Evolutionary conservation across 768 basidiomycete species (phyloP).

Genomic region (Sarcodon aspratus): DNA sequence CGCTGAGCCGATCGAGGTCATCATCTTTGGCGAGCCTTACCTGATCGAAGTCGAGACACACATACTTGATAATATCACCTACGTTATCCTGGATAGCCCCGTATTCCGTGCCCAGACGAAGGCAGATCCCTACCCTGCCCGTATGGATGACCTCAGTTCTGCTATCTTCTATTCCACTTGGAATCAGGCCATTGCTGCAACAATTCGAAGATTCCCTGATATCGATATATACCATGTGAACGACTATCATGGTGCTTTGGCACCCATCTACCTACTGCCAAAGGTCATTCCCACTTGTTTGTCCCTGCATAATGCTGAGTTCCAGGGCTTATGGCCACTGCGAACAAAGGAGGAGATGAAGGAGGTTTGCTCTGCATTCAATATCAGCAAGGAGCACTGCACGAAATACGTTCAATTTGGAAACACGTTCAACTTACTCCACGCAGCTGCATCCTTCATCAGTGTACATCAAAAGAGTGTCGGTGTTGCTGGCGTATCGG

Average conservation of each 20-base stretch:
- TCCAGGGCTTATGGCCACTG: slow-evolving; percentile 94
- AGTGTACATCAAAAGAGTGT: slow-evolving; percentile 87
- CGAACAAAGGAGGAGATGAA: slow-evolving; percentile 98
- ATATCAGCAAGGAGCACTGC: slow-evolving; percentile 92
- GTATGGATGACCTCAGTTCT: slow-evolving; percentile 94
- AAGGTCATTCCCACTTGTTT: slow-evolving; percentile 85
- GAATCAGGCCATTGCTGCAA: slow-evolving; percentile 94
- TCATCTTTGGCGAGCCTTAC: slow-evolving; percentile 93
- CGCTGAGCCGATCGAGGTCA: slow-evolving; percentile 88
- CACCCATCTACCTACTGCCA: slow-evolving; percentile 82
- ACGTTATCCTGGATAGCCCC: slow-evolving; percentile 86
- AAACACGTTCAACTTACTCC: slow-evolving; percentile 93
- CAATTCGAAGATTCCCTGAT: slow-evolving; percentile 74
- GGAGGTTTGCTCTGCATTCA: slow-evolving; percentile 96
- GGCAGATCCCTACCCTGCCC: slow-evolving; percentile 89
- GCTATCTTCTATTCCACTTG: slow-evolving; percentile 98
- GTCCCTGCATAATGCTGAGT: slow-evolving; percentile 94
- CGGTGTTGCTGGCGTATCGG: slow-evolving; percentile 93
- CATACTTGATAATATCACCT: slow-evolving; percentile 89
- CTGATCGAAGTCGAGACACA: slow-evolving; percentile 94
- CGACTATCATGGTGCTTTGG: slow-evolving; percentile 91
- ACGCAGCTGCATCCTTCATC: slow-evolving; percentile 89
- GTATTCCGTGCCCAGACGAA: slow-evolving; percentile 97
- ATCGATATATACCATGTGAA: slow-evolving; percentile 95
- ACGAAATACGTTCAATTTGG: slow-evolving; percentile 97